phyloP scores from a whole-genome alignment of 202 grass and related monocot genomes.

The Setaria italica region DNA sequence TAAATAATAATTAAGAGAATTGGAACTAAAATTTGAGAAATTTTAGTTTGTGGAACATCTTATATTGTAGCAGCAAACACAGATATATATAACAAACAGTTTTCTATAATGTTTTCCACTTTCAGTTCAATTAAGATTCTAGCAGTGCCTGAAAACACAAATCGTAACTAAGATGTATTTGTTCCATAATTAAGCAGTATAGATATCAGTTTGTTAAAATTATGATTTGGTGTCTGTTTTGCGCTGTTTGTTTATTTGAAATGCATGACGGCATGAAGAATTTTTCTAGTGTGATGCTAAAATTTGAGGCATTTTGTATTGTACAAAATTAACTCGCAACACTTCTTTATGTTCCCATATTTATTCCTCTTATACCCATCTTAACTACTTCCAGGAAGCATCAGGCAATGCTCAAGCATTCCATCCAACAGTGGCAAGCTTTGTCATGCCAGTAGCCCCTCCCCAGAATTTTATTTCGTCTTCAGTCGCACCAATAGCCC shows the following conservation, averaged over 20 bases:
- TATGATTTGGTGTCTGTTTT: background rate
- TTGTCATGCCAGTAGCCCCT: slow-evolving; percentile 57
- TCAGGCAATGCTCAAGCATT: slow-evolving; percentile 60
- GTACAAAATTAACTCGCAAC: slow-evolving; percentile 20
- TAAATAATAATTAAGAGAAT: slow-evolving; percentile 18
- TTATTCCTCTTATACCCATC: slow-evolving; percentile 33
- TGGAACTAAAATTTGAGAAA: background rate
- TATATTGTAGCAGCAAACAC: slow-evolving; percentile 16
- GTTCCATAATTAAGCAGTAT: background rate
- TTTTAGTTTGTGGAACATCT: background rate
- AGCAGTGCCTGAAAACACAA: background rate
- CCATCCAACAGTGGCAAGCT: slow-evolving; percentile 54
- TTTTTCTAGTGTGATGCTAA: background rate
- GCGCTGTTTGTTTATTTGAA: slow-evolving; percentile 5
- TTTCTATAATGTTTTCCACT: background rate
- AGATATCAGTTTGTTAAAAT: background rate
- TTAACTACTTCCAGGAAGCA: slow-evolving; percentile 73
- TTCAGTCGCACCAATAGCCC: slow-evolving; percentile 53
- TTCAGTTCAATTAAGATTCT: background rate
- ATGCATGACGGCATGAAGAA: slow-evolving; percentile 2
- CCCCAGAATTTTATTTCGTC: slow-evolving; percentile 61
- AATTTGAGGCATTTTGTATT: slow-evolving; percentile 27
- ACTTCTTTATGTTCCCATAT: slow-evolving; percentile 12
- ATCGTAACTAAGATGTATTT: slow-evolving; percentile 18
- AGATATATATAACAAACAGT: background rate